These are phyloP conservation scores for Tolypocladium tropicale DNA, from an alignment of 2,329 filamentous ascomycete genomes.

Conservation along the genomic window DNA sequence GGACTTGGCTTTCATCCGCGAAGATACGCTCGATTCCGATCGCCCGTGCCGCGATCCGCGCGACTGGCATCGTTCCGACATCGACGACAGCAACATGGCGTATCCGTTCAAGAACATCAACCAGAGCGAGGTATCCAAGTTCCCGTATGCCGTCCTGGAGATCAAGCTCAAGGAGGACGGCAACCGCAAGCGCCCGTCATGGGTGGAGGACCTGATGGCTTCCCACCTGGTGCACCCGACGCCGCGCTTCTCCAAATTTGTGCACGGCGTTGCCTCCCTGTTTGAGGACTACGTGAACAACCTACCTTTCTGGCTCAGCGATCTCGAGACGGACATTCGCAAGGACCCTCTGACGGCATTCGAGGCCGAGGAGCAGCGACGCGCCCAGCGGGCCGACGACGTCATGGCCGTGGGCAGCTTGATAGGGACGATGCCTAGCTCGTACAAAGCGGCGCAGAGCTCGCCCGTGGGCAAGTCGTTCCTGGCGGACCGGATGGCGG, in stretches of 20 bases:
- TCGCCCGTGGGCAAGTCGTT: conserved; percentile 61
- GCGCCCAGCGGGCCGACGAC: conserved; percentile 72
- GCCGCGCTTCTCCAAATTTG: conserved; percentile 91
- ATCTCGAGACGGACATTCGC: conserved; percentile 87
- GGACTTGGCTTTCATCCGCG: conserved; percentile 76
- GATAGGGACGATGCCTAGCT: conserved; percentile 47
- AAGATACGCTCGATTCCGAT: conserved; percentile 65
- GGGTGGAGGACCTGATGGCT: conserved; percentile 84
- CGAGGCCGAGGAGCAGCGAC: conserved; percentile 79
- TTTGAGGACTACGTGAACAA: conserved; percentile 96
- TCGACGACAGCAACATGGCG: conserved; percentile 71
- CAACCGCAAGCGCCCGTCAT: conserved; percentile 61
- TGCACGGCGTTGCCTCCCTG: conserved; percentile 81
- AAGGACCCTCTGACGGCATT: conserved; percentile 86
- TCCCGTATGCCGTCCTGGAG: conserved; percentile 84
- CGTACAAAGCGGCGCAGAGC: conserved; percentile 50
- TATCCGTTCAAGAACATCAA: conserved; percentile 84
- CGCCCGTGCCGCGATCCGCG: conserved; percentile 82
- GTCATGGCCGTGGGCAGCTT: conserved; percentile 85
- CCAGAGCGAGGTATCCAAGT: conserved; percentile 82
- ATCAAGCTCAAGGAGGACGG: conserved; percentile 72
- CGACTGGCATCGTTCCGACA: conserved; percentile 85
- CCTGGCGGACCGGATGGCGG: conserved; percentile 43
- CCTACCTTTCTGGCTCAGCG: conserved; percentile 90
- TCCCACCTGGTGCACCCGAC: conserved; percentile 87